Evolutionary conservation across 345 rosid genomes (phyloP).

Genomic region (Corymbia maculata): DNA sequence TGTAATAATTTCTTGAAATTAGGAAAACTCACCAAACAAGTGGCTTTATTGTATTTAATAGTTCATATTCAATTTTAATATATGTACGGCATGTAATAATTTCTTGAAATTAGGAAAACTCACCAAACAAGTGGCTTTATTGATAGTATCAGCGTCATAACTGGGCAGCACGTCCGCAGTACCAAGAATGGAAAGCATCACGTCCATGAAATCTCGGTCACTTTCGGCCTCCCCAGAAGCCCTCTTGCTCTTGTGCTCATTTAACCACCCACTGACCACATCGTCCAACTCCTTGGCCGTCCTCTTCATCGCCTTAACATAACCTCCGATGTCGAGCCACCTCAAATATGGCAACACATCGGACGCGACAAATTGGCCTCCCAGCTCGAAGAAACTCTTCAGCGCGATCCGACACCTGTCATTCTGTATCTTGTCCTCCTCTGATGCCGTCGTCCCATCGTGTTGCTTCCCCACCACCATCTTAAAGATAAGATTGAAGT

Average conservation of each 20-base stretch:
- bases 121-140: conserved; percentile 63
- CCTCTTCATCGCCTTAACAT: conserved; percentile 54
- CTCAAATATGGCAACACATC: conserved; percentile 54
- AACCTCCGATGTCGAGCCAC: conserved; percentile 49
- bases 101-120: background rate
- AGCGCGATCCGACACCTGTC: conserved; percentile 24
- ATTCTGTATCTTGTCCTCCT: conserved; percentile 9
- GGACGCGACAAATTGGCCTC: conserved; percentile 40
- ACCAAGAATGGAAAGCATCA: conserved; percentile 33
- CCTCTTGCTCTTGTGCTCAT: conserved; percentile 30
- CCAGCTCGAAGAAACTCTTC: conserved; percentile 23
- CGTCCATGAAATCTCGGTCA: conserved; percentile 37
- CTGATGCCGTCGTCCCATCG: background rate
- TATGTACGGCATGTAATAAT: background rate
- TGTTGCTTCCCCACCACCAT: conserved; percentile 8
- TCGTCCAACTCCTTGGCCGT: conserved; percentile 33
- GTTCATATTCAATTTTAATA: background rate
- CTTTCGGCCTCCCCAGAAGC: background rate
- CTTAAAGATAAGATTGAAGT: conserved; percentile 7
- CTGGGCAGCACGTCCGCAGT: conserved; percentile 22
- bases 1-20: background rate
- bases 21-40: conserved; percentile 33
- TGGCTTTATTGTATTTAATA: conserved; percentile 35
- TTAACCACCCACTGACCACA: conserved; percentile 23
- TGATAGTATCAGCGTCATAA: conserved; percentile 30